These are phyloP conservation scores for Grifola frondosa DNA, from an alignment of 1,284 basidiomycete species.

Conservation along the genomic window DNA sequence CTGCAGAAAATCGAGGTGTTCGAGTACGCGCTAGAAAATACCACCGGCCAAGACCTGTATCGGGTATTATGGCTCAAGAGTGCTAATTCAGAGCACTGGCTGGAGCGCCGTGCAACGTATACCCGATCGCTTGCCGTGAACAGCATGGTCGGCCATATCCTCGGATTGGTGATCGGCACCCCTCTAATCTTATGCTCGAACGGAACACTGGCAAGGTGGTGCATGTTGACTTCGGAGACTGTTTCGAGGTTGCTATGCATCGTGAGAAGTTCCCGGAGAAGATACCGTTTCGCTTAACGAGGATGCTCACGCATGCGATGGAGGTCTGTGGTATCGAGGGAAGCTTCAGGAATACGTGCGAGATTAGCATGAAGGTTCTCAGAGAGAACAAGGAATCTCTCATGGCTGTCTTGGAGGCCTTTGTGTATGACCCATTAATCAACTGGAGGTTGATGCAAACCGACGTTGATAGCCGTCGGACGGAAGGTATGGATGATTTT, in stretches of 20 bases:
- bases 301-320: constrained; percentile 99
- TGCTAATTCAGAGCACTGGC: constrained; percentile 94
- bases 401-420: constrained; percentile 96
- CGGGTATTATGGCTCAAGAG: constrained; percentile 97
- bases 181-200: constrained; percentile 93
- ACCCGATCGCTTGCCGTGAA: constrained; percentile 94
- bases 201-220: constrained; percentile 89
- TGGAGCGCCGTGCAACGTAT: constrained; percentile 96
- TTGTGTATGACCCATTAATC: constrained; percentile 88
- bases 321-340: constrained; percentile 99
- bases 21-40: constrained; percentile 98
- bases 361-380: constrained; percentile 96
- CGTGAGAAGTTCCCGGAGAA: constrained; percentile 99
- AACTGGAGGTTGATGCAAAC: constrained; percentile 86
- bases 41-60: constrained; percentile 98
- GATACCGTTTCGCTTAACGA: constrained; percentile 96
- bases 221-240: constrained; percentile 97
- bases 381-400: constrained; percentile 97
- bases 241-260: constrained; percentile 93
- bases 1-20: constrained; percentile 99
- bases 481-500: constrained; percentile 50
- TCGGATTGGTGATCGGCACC: constrained; percentile 99
- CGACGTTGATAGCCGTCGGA: constrained; percentile 60
- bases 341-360: constrained; percentile 94
- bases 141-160: constrained; percentile 96